These are phyloP conservation scores for Oemleria cerasiformis DNA, from an alignment of 306 rosid species.

Conservation along the genomic window DNA sequence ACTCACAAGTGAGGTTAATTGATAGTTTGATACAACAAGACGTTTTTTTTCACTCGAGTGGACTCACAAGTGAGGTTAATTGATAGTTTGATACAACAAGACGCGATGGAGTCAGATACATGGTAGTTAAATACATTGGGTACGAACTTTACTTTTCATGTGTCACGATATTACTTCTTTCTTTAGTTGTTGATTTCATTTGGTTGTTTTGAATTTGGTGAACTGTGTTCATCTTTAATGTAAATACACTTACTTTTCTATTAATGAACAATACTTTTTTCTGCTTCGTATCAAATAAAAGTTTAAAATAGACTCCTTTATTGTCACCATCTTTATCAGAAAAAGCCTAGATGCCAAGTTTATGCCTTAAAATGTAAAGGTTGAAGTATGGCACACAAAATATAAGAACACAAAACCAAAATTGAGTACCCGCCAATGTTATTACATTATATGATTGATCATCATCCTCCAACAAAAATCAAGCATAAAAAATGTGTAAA, in stretches of 20 bases:
- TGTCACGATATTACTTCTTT: not conserved
- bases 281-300: not conserved
- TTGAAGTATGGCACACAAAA: not conserved
- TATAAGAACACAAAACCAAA: not conserved
- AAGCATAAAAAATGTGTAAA: conserved; percentile 17
- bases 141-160: too few relatives aligned
- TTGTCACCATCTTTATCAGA: too few relatives aligned
- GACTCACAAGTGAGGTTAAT: too few relatives aligned
- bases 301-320: not conserved
- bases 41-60: too few relatives aligned
- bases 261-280: not conserved
- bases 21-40: too few relatives aligned
- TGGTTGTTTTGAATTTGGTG: conserved; percentile 11
- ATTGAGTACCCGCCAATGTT: not conserved
- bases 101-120: not conserved
- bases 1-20: too few relatives aligned
- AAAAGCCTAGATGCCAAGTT: not conserved
- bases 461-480: conserved; percentile 15
- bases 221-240: not conserved
- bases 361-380: not conserved
- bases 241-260: not conserved
- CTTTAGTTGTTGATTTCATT: not conserved
- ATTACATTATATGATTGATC: conserved; percentile 14
- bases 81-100: too few relatives aligned
- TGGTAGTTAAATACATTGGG: too few relatives aligned